Evolutionary conservation across 2,329 filamentous ascomycete genomes (phyloP), one percentile per base, ranked within the genome.

Genomic region (Coniochaeta ligniaria): DNA sequence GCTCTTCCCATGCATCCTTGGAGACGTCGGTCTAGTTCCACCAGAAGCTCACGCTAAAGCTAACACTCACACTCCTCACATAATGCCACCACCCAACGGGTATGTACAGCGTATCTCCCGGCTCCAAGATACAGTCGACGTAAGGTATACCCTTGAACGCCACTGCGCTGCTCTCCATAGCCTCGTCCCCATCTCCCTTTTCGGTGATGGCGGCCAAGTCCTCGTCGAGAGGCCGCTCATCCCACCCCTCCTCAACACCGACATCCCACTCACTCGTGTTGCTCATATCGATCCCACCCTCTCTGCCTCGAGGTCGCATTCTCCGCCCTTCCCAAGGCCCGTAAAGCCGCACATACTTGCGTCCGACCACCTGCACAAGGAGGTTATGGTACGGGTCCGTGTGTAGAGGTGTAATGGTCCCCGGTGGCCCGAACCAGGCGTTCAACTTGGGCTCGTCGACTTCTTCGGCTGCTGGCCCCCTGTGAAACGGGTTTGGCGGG

Each of bases 21-120:
- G 22, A 8, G 20, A 56, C 31, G 3, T 16, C 17, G 9, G 12
- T 16, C 14, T 24, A 83, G 65, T 90, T 89, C 90, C 91, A 99
- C 95, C 95, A 99, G 70, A 97, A 98, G 70, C 92, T 97, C 14
- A 98, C 92, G 66, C 93, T 97, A 69, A 96, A 93, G 70, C 94
- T 96, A 22, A 91, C 85, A 60, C 86, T 92, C 68, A 98, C 71
- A 57, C 92, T 92, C 62, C 90, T 82, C 3, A 98, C 91, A 73
- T 97, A 98, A 78, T 99, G 95, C 95, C 95, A 99, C 94, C 95
- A 99, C 0, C 94, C 95, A 6, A 91, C 82, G 0, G 95, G 95
- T 59, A 99, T 91, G 71, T 96, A 95, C 59, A 99, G 72, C 64
- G 87, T 89, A 59, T 99, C 92, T 0, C 94, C 95, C 0, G 90